phyloP scores from a whole-genome alignment of 176 grass and related monocot genomes.

The Rhynchospora tenuis region DNA sequence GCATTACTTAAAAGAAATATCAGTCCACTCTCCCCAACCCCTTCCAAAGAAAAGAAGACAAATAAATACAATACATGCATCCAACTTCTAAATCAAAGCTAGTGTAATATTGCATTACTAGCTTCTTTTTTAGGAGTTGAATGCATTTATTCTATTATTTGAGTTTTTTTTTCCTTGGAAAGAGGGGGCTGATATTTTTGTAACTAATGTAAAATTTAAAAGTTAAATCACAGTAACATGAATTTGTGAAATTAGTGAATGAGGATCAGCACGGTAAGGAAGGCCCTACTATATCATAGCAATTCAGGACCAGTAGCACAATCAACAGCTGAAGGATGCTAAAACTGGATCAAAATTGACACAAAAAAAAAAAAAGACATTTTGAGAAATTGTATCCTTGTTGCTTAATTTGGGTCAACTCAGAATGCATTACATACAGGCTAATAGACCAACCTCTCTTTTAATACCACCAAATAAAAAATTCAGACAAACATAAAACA shows the following conservation, averaged over 20 bases:
- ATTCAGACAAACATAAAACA: not conserved
- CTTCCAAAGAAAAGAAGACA: not conserved
- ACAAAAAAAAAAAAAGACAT: not conserved
- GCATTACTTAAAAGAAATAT: not conserved
- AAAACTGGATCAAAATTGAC: not conserved
- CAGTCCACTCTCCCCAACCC: not conserved
- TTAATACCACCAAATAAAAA: not conserved
- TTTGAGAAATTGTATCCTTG: not conserved
- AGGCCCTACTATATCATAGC: too few relatives aligned
- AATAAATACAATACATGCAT: not conserved
- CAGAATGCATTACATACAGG: not conserved
- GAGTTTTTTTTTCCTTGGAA: not conserved
- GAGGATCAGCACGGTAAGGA: too few relatives aligned
- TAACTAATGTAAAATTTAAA: not conserved
- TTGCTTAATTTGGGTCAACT: not conserved
- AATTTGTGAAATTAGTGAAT: not conserved
- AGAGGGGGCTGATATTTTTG: not conserved
- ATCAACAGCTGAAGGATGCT: not conserved
- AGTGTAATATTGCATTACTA: not conserved
- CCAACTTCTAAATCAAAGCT: not conserved
- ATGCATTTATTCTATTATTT: not conserved
- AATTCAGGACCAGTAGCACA: not conserved
- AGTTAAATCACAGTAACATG: not conserved
- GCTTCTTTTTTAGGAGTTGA: not conserved
- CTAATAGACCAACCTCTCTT: not conserved